Percentiles rank a stretch among this genome's conserved stretches.
phyloP scores from a whole-genome alignment of 2,329 filamentous ascomycete species.

The Neonectria ditissima region DNA sequence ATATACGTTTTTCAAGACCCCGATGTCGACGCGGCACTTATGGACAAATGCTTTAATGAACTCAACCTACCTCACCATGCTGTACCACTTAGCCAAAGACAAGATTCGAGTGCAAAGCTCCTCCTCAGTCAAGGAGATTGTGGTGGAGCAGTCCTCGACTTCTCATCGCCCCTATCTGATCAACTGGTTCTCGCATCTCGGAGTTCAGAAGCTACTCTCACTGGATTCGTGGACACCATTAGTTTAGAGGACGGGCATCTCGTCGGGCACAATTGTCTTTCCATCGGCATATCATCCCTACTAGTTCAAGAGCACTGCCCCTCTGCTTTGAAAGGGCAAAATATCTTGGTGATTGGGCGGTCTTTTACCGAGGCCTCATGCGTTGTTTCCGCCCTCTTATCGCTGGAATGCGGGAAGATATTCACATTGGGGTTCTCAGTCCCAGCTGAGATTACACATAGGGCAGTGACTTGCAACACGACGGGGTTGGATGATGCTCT shows the following conservation, averaged over 20 bases:
- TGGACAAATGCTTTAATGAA: constrained; percentile 33
- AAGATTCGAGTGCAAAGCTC: background rate
- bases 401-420: constrained; percentile 19
- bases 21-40: constrained; percentile 20
- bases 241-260: constrained; percentile 13
- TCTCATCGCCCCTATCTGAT: background rate
- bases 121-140: constrained; percentile 11
- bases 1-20: constrained; percentile 20
- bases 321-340: constrained; percentile 14
- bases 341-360: constrained; percentile 20
- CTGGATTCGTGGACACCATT: constrained; percentile 19
- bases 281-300: constrained; percentile 11
- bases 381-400: constrained; percentile 12
- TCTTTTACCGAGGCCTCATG: constrained; percentile 20
- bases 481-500: constrained; percentile 12
- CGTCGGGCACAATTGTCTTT: constrained; percentile 16
- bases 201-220: background rate
- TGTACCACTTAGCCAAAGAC: background rate
- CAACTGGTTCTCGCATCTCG: background rate
- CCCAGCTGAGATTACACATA: background rate
- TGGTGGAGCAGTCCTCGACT: constrained; percentile 15
- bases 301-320: constrained; percentile 24
- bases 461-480: background rate
- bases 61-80: constrained; percentile 26
- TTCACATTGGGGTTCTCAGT: constrained; percentile 23